phyloP scores from a whole-genome alignment of 805 yeast species.

The Wickerhamomyces mucosus region DNA sequence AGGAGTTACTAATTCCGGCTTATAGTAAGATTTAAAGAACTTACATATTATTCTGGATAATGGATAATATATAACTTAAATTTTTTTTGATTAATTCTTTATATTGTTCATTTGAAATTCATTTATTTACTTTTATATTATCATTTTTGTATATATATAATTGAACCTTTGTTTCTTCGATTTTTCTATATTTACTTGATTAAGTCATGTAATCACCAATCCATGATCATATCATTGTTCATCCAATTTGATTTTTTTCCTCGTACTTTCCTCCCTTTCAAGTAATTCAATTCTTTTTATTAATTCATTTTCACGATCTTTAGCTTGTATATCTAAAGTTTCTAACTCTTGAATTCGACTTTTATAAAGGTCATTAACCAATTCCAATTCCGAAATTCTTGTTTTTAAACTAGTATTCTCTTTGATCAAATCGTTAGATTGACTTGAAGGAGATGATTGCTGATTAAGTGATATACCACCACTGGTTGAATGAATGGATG shows the following conservation, averaged over 20 bases:
- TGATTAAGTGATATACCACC: not conserved
- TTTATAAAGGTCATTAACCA: constrained; percentile 82
- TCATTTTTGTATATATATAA: too few species aligned
- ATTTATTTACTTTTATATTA: too few species aligned
- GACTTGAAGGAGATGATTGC: constrained; percentile 7
- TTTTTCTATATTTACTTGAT: too few species aligned
- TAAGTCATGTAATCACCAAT: too few species aligned
- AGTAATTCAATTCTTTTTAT: constrained; percentile 7
- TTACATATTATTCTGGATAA: too few species aligned
- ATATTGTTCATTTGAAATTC: too few species aligned
- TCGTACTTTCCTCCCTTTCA: constrained; percentile 6
- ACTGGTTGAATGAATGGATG: constrained; percentile 1
- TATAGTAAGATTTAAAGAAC: too few species aligned
- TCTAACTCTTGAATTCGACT: constrained; percentile 80
- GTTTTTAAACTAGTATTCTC: constrained; percentile 47
- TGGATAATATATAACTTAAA: too few species aligned
- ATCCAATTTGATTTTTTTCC: constrained; percentile 15
- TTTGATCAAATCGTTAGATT: too few species aligned
- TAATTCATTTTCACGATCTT: constrained; percentile 8
- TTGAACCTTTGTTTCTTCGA: too few species aligned
- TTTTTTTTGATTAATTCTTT: too few species aligned
- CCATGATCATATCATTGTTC: constrained; percentile 3
- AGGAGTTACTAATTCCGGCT: too few species aligned
- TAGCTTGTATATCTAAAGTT: constrained; percentile 8
- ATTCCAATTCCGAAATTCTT: constrained; percentile 77